Conservation (phyloP, 139 green algal species). For the Closterium sp. region DNA sequence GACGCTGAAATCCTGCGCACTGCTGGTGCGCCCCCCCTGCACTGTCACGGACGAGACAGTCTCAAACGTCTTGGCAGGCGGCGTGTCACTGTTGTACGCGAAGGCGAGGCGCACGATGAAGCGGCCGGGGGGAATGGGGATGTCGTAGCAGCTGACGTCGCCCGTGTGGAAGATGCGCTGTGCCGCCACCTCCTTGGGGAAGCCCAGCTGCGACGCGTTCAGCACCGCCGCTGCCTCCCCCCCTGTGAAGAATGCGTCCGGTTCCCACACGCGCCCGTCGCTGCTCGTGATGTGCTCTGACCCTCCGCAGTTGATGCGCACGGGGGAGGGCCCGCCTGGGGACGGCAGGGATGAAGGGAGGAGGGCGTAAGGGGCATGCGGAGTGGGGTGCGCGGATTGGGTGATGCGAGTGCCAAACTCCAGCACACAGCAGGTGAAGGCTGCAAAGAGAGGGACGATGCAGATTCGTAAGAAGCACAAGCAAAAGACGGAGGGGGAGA, state of each 20-base stretch:
- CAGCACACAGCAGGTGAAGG: no score
- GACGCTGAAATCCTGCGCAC: background rate
- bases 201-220: background rate
- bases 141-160: conserved; percentile 19
- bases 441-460: no score
- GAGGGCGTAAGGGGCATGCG: background rate
- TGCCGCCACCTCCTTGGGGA: background rate
- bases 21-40: background rate
- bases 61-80: background rate
- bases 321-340: background rate
- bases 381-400: no score
- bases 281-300: background rate
- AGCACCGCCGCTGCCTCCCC: background rate
- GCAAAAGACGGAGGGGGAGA: no score
- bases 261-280: background rate
- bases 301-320: background rate
- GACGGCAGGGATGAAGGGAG: background rate
- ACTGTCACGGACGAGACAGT: background rate
- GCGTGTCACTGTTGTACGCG: background rate
- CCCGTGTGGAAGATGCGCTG: background rate
- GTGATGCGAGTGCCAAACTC: no score
- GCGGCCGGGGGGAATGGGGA: background rate
- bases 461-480: no score
- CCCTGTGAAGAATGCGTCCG: background rate
- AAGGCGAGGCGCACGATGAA: conserved; percentile 22